Evolutionary conservation across 306 rosid species (phyloP).

Genomic region (Abrus precatorius): DNA sequence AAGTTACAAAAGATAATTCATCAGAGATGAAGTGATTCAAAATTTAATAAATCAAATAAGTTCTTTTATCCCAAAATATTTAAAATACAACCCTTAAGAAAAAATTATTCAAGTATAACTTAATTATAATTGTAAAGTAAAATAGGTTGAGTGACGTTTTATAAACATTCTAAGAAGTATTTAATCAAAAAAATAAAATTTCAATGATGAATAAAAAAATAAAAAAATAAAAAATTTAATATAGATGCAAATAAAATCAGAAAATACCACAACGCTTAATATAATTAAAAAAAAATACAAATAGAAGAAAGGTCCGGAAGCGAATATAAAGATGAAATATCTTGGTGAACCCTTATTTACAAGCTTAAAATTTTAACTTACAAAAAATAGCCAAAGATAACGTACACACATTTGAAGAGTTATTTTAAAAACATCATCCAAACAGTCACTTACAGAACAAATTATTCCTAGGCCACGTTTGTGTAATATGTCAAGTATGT

Average conservation of each 20-base stretch:
- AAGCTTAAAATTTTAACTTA: background rate
- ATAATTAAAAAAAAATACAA: background rate
- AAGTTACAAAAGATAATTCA: background rate
- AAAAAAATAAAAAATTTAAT: background rate
- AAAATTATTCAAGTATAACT: background rate
- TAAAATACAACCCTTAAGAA: background rate
- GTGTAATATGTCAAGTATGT: background rate
- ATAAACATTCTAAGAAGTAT: background rate
- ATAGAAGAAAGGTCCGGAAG: background rate
- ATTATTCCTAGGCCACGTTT: conserved; percentile 16
- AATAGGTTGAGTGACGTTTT: background rate
- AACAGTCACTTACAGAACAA: conserved; percentile 22
- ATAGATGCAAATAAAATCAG: background rate
- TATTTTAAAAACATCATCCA: background rate
- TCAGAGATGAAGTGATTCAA: background rate
- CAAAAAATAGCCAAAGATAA: background rate
- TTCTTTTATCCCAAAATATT: background rate
- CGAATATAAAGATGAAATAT: background rate
- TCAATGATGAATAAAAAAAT: background rate
- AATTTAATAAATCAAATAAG: background rate
- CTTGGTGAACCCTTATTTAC: background rate
- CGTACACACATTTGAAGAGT: background rate
- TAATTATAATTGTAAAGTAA: background rate
- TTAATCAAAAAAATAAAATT: background rate
- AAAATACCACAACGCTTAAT: background rate